These are phyloP conservation scores for Penicillium psychrosexuale DNA, from an alignment of 2,329 filamentous ascomycete genomes.

Conservation along the genomic window DNA sequence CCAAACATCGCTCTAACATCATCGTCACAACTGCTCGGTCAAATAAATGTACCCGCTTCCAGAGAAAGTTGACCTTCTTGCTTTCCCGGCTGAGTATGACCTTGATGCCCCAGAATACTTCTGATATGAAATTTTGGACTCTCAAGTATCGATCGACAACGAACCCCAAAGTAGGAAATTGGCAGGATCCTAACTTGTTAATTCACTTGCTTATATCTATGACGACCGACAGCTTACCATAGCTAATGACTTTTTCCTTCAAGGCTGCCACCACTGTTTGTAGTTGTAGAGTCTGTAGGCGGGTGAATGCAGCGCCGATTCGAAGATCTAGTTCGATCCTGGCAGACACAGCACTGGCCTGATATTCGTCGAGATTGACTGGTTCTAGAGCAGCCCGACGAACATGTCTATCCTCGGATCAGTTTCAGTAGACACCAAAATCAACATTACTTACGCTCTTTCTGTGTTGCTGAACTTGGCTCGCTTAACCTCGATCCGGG, in stretches of 20 bases:
- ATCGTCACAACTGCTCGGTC: conserved; percentile 78
- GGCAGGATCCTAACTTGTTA: conserved; percentile 67
- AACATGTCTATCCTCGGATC: conserved; percentile 64
- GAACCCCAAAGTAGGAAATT: conserved; percentile 94
- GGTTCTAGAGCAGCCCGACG: conserved; percentile 76
- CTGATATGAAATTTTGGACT: conserved; percentile 89
- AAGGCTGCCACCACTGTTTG: conserved; percentile 67
- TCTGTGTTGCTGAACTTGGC: conserved; percentile 97
- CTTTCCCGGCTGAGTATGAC: conserved; percentile 73
- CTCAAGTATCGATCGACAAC: conserved; percentile 95
- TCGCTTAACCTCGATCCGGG: conserved; percentile 72
- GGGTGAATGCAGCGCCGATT: conserved; percentile 88
- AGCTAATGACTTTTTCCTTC: conserved; percentile 68
- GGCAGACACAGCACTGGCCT: conserved; percentile 81
- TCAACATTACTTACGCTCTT: conserved; percentile 60
- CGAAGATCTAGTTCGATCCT: conserved; percentile 90
- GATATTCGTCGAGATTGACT: conserved; percentile 74
- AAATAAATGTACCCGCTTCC: conserved; percentile 79
- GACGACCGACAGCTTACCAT: conserved; percentile 55
- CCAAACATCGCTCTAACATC: conserved; percentile 80
- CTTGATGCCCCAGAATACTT: conserved; percentile 89
- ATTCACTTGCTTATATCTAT: background rate
- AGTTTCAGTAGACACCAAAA: background rate
- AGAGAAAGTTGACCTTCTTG: conserved; percentile 78
- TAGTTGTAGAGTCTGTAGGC: conserved; percentile 79